phyloP scores from a whole-genome alignment of 163 green algal species.

The Scenedesmus sp. region DNA sequence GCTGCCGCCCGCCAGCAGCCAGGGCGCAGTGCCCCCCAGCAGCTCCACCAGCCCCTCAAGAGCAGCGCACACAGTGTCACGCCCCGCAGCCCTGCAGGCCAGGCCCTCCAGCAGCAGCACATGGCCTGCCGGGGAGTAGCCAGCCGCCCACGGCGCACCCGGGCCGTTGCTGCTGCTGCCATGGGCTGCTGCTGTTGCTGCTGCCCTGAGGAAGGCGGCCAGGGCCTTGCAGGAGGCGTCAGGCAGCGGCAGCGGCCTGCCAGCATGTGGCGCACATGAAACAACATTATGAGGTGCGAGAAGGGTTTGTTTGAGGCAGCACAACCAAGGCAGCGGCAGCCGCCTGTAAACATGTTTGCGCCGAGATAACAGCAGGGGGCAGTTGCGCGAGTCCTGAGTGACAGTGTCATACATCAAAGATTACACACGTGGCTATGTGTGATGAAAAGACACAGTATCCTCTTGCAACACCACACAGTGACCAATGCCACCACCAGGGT shows the following conservation, averaged over 20 bases:
- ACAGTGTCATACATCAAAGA: no score
- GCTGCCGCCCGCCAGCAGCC: background rate
- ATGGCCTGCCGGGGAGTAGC: background rate
- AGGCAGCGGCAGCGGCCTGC: conserved; percentile 49
- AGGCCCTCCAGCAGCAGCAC: conserved; percentile 77
- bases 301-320: background rate
- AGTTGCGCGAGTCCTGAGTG: no score
- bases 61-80: conserved; percentile 73
- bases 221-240: conserved; percentile 63
- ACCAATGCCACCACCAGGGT: no score
- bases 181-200: conserved; percentile 39
- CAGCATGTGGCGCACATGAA: no score
- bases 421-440: no score
- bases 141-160: background rate
- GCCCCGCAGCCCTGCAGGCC: conserved; percentile 66
- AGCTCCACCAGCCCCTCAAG: conserved; percentile 66
- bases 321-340: background rate
- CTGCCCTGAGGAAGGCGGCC: conserved; percentile 53
- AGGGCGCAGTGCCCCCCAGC: background rate
- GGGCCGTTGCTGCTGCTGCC: background rate
- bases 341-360: background rate
- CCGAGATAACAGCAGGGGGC: no score
- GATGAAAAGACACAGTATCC: no score
- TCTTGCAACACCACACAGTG: no score
- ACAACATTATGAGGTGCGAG: background rate